Conservation (phyloP, 768 basidiomycete species). For the Amanita exitialis region DNA sequence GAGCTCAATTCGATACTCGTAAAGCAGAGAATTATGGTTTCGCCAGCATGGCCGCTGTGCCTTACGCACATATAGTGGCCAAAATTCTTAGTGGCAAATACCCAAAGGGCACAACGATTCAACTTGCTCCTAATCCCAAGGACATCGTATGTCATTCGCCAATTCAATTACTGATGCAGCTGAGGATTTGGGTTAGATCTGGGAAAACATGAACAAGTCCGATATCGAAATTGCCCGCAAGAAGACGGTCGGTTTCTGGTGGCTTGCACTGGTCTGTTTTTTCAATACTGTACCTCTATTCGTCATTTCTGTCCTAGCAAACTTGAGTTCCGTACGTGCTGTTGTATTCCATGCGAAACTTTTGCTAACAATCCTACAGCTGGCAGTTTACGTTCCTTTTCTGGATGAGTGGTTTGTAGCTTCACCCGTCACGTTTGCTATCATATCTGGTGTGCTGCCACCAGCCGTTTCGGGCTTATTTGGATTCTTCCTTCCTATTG, state of each 20-base stretch:
- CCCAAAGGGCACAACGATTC: constrained; percentile 62
- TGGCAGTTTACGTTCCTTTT: constrained; percentile 65
- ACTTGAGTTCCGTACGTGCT: constrained; percentile 63
- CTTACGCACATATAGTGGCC: constrained; percentile 83
- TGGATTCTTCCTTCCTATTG: constrained; percentile 81
- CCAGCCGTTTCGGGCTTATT: constrained; percentile 84
- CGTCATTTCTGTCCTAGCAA: constrained; percentile 85
- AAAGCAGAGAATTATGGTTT: constrained; percentile 89
- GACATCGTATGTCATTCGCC: constrained; percentile 53
- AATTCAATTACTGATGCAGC: neutral
- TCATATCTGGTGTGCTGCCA: constrained; percentile 89
- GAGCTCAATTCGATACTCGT: constrained; percentile 58
- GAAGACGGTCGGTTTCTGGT: constrained; percentile 64
- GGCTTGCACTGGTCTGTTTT: constrained; percentile 75
- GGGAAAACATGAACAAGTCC: constrained; percentile 80
- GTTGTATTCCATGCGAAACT: neutral
- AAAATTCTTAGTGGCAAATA: constrained; percentile 57
- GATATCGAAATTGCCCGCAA: constrained; percentile 58
- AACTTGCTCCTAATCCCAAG: constrained; percentile 80
- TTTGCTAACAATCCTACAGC: constrained; percentile 22
- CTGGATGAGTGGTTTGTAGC: constrained; percentile 58
- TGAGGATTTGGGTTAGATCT: constrained; percentile 46
- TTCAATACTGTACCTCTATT: constrained; percentile 92
- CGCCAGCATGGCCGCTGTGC: constrained; percentile 81
- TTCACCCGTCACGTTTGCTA: constrained; percentile 61